Base-by-base conservation (phyloP, 1,139 yeast genomes). In the Yamadazyma dushanensis region DNA sequence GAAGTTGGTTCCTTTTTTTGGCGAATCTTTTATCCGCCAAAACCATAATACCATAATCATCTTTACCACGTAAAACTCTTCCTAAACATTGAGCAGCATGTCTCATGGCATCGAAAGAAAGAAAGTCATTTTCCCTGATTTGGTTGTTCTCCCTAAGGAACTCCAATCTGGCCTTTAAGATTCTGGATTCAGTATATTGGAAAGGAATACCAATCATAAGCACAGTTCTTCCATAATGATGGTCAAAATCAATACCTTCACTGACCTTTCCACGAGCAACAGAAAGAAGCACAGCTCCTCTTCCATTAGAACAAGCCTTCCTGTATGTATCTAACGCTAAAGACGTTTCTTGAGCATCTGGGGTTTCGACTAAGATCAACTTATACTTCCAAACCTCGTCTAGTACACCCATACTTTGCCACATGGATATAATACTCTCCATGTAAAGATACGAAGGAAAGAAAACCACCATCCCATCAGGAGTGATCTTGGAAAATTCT, bases 41-140 rank as follows among this genome's bases (percentile, higher is more conserved):
- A 34, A 92, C 97, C 99, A 92, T 92, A 51, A 94, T 86, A 42
- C 99, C 99, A 58, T 94, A 92, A 63, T 92, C 99, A 56, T 92
- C 97, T 56, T 92, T 92, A 45, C 99, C 98, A 66, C 99, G 79
- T 47, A 92, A 67, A 36, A 92, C 98, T 56, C 99, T 78, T 10
- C 99, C 99, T 52, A 92, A 64, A 63, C 99, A 92, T 62, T 92
- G 99, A 0, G 99, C 98, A 3, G 98, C 99, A 66, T 92, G 99
- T 56, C 99, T 79, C 98, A 92, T 94, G 21, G 99, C 99, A 63
- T 92, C 99, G 73, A 92, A 92, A 16, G 97, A 89, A 30, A 92
- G 61, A 55, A 92, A 92, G 53, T 94, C 98, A 54, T 88, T 90
- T 54, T 92, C 98, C 45, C 88, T 74, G 36, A 92, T 92, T 50